phyloP scores from a whole-genome alignment of 2,329 filamentous ascomycete genomes.

The Westerdykella aurantiaca region DNA sequence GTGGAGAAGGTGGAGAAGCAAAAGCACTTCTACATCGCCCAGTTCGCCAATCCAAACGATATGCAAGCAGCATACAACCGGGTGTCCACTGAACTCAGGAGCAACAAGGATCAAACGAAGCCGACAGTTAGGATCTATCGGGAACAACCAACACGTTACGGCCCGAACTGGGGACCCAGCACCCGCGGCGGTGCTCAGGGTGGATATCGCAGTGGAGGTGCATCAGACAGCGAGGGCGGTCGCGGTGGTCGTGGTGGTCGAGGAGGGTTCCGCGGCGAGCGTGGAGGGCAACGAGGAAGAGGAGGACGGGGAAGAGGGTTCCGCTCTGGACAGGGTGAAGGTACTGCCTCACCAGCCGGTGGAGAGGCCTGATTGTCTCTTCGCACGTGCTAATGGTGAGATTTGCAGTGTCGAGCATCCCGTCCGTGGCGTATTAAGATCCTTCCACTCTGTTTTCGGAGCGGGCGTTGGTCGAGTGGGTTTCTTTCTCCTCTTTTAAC shows the following conservation, averaged over 20 bases:
- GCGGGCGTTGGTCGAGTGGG: not conserved
- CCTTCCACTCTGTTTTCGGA: not conserved
- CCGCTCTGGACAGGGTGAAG: conserved; percentile 31
- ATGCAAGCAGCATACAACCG: conserved; percentile 72
- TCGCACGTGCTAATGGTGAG: too few relatives aligned
- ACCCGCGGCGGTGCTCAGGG: conserved; percentile 57
- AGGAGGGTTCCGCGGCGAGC: conserved; percentile 38
- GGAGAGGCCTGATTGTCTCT: conserved; percentile 29
- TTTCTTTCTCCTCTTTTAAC: not conserved
- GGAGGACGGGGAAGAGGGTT: conserved; percentile 24
- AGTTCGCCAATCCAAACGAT: conserved; percentile 74
- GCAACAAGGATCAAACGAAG: conserved; percentile 68
- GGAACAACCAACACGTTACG: conserved; percentile 50
- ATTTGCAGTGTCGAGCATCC: not conserved
- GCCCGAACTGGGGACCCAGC: conserved; percentile 57
- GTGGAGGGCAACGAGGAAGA: conserved; percentile 26
- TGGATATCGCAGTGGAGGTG: conserved; percentile 74
- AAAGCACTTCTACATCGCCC: conserved; percentile 75
- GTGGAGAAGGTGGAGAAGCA: conserved; percentile 65
- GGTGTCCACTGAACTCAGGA: conserved; percentile 71
- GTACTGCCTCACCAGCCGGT: conserved; percentile 31
- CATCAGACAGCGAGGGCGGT: conserved; percentile 69
- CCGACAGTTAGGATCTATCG: conserved; percentile 80
- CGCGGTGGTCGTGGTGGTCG: conserved; percentile 49
- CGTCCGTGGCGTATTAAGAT: not conserved